These are phyloP conservation scores for Neopestalotiopsis sp. DNA, from an alignment of 2,329 filamentous ascomycete genomes.

Conservation along the genomic window DNA sequence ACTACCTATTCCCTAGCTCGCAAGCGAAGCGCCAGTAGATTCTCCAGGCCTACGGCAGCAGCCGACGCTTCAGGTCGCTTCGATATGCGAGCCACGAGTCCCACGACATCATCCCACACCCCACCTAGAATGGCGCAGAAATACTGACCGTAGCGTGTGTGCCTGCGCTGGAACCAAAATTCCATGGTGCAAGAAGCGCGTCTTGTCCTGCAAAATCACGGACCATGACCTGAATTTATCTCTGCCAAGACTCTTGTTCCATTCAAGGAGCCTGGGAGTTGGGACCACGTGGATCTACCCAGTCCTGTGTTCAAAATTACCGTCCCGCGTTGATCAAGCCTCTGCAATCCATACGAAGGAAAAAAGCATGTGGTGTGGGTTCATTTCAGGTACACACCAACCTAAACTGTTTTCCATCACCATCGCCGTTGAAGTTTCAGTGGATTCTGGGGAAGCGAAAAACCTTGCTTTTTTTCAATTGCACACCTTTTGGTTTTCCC, in stretches of 20 bases:
- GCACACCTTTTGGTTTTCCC: background rate
- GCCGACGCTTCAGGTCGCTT: conserved; percentile 2
- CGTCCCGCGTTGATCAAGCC: background rate
- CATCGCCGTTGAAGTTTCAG: background rate
- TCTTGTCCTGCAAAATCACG: background rate
- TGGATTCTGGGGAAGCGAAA: background rate
- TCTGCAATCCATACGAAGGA: no score
- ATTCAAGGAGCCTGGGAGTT: background rate
- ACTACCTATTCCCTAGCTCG: background rate
- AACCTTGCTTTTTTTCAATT: background rate
- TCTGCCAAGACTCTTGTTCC: background rate
- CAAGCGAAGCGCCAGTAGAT: background rate
- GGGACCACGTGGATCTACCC: background rate
- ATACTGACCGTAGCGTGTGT: background rate
- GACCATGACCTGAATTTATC: background rate
- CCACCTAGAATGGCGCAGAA: background rate
- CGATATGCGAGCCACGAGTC: background rate
- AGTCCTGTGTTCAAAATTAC: background rate
- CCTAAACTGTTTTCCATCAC: background rate
- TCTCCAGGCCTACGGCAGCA: background rate
- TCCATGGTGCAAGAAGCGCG: background rate
- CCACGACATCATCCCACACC: background rate
- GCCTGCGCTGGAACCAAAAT: background rate
- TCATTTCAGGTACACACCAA: background rate
- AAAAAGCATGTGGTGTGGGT: background rate